Conservation (phyloP, 305 asterid species). For the Plantago coronopus region DNA sequence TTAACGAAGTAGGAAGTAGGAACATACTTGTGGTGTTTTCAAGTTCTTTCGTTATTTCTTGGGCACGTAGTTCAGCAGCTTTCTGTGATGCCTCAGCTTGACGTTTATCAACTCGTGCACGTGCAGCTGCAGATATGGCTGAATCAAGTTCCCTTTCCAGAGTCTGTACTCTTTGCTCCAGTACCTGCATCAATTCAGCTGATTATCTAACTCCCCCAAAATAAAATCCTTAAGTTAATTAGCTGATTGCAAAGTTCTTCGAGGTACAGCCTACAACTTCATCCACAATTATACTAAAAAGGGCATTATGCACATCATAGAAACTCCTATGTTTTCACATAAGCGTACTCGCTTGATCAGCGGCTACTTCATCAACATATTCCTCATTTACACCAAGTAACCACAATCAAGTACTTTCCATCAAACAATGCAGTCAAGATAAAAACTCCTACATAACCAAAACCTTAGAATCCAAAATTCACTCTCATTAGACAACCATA, state of each 20-base stretch:
- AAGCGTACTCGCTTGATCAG: too few relatives aligned
- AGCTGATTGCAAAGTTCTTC: background rate
- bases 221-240: background rate
- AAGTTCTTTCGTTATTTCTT: constrained; percentile 70
- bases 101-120: constrained; percentile 82
- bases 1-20: constrained; percentile 17
- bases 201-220: background rate
- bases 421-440: too few relatives aligned
- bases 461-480: too few relatives aligned
- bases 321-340: too few relatives aligned
- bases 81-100: constrained; percentile 90
- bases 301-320: too few relatives aligned
- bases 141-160: constrained; percentile 87
- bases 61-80: constrained; percentile 79
- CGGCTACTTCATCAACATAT: too few relatives aligned
- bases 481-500: too few relatives aligned
- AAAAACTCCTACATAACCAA: too few relatives aligned
- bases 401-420: too few relatives aligned
- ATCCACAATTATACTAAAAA: too few relatives aligned
- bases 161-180: constrained; percentile 88
- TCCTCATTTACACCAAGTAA: too few relatives aligned
- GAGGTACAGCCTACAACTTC: too few relatives aligned
- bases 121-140: constrained; percentile 93
- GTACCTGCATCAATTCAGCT: constrained; percentile 46
- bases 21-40: constrained; percentile 86